These are phyloP conservation scores for Tylopilus intermedius DNA, from an alignment of 768 basidiomycete species.

Conservation along the genomic window DNA sequence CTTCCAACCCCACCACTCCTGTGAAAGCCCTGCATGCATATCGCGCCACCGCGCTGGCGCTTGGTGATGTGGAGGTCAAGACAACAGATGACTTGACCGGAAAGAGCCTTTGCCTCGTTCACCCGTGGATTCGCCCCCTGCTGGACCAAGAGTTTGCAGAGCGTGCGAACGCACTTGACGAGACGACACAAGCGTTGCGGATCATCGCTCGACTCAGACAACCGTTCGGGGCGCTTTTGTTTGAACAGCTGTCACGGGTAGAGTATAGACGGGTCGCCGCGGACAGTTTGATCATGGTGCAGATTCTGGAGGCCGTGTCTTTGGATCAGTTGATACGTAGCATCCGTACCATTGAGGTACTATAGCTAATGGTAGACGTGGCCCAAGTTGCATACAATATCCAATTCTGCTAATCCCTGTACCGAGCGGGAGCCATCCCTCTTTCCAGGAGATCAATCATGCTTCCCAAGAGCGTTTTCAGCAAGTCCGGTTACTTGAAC, in stretches of 20 bases:
- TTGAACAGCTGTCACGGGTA: neutral
- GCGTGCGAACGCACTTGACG: neutral
- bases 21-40: neutral
- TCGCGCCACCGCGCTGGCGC: neutral
- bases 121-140: constrained; percentile 6
- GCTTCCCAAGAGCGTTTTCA: no score
- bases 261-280: neutral
- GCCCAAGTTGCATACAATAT: no score
- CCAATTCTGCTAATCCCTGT: no score
- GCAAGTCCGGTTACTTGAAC: no score
- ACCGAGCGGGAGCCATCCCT: no score
- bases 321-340: neutral
- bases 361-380: neutral
- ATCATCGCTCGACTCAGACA: neutral
- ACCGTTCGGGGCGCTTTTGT: constrained; percentile 4
- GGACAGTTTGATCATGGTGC: neutral
- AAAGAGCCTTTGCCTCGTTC: neutral
- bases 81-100: neutral
- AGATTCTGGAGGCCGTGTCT: neutral
- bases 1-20: neutral
- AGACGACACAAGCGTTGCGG: neutral
- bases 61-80: neutral
- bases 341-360: neutral
- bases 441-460: no score
- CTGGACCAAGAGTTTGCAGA: neutral